A percentile compares a stretch with the other conserved stretches of the same genome.
These are phyloP conservation scores for Talaromyces stipitatus DNA, from an alignment of 495 filamentous ascomycete genomes.

Conservation along the genomic window DNA sequence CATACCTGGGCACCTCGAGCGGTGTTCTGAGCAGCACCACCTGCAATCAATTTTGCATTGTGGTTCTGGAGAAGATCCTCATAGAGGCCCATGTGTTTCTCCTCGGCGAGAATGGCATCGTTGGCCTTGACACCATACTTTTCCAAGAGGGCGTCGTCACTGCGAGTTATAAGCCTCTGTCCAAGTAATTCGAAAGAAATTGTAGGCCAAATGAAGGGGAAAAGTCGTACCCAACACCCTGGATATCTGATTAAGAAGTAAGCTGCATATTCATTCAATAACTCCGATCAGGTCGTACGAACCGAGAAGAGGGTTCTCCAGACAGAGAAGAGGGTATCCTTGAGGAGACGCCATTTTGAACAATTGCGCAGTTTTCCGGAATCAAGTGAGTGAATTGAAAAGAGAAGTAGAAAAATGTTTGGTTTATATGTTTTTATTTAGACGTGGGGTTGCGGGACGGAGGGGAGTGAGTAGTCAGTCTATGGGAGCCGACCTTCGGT, in stretches of 20 bases:
- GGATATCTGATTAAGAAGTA: conserved; percentile 61
- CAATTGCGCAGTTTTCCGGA: neutral
- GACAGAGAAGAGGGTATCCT: conserved; percentile 76
- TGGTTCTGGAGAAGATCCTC: conserved; percentile 83
- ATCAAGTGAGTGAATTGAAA: neutral
- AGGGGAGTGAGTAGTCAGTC: neutral
- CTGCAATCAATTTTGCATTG: conserved; percentile 88
- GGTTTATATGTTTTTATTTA: neutral
- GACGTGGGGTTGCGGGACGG: conserved; percentile 1
- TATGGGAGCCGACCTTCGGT: conserved; percentile 5
- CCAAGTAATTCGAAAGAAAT: too few relatives aligned
- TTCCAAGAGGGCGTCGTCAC: conserved; percentile 69
- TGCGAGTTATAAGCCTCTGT: too few relatives aligned
- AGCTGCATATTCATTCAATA: conserved; percentile 7
- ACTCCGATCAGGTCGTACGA: conserved; percentile 21
- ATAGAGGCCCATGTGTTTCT: conserved; percentile 81
- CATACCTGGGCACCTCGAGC: conserved; percentile 80
- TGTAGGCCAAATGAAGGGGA: conserved; percentile 4
- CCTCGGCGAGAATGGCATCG: conserved; percentile 93
- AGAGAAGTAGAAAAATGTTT: neutral
- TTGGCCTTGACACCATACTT: conserved; percentile 93
- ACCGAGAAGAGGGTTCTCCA: conserved; percentile 97
- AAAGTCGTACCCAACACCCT: conserved; percentile 61
- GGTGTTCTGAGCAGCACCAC: conserved; percentile 96
- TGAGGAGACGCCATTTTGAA: conserved; percentile 60